Base-by-base conservation (phyloP, 306 rosid genomes). In the Vigna nakashimae region DNA sequence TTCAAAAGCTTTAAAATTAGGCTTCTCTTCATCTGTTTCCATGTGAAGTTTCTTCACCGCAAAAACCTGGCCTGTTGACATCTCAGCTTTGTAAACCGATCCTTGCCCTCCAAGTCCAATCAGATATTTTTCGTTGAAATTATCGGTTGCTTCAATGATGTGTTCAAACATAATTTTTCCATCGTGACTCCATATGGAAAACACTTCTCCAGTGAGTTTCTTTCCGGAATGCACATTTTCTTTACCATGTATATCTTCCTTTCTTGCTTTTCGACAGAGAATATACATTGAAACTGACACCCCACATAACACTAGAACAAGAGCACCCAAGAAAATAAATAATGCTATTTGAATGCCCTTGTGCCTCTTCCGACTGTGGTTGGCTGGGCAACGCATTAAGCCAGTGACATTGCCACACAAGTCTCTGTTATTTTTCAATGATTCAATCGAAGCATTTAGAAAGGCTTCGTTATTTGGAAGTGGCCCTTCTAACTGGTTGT, bases 351-450 rank as follows among this genome's bases (percentile, higher is more conserved):
- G 42, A 4, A 69, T 6, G n/a, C 1, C 53, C 34, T 30, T 52
- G 50, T 62, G 40, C 3, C 26, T 70, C 36, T 71, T 69, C 32
- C 32, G 59, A 2, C 4, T 10, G 16, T 5, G 20, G 18, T 13
- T 30, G 32, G 57, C 80, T 85, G 66, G 15, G 68, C 53, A 80
- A 26, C 1, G 51, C 4, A 13, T 36, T 50, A 79, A 51, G 18
- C 83, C 78, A 60, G 58, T 24, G 73, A 17, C 58, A n/a, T 63
- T 79, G 22, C 79, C 83, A 55, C 83, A 80, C 74, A 80, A 65
- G 52, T 60, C 74, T 73, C 56, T 80, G 69, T 80, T 80, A 15
- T 52, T 52, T 64, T 32, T 43, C 7, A 79, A 42, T 28, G 79
- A 72, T 5, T 80, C 83, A 43, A 64, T 18, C 65, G 83, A n/a